Base-by-base conservation (phyloP, 371 early-diverging fungal genomes). In the Rhizopus microsporus region DNA sequence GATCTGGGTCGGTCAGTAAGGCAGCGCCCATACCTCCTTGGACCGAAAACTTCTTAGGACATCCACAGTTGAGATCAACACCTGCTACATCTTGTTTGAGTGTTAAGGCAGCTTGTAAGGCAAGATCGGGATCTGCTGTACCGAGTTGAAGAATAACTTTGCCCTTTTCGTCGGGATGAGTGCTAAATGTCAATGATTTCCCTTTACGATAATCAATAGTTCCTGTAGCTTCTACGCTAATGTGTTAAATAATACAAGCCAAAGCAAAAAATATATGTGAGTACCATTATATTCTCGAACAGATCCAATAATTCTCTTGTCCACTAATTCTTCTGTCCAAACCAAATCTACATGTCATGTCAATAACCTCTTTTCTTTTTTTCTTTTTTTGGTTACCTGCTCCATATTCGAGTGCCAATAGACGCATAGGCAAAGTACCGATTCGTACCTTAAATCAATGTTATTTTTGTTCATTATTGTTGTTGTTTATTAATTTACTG, bases 1-100 rank as follows among this genome's bases (percentile, higher is more conserved):
- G 74, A 39, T 95, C 96, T 5, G 96, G 96, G 42, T 93, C 81
- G 3, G 85, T 71, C 54, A 98, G 71, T 42, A 98, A 74, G 7
- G 95, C 96, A 5, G 96, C 93, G 12, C 98, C 98, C 98, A 97
- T 97, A 8, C 95, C 94, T 16, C 89, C 94, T 44, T 87, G 85
- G n/a, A 96, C 67, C 3, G 96, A 95, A 62, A 98, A 98, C 59
- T 84, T 81, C 62, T 96, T 97, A 0, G 98, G 98, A 59, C 98
- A 98, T 5, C 98, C 98, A 71, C 98, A 98, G 75, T 98, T 98
- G 50, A 98, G 63, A 74, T 97, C 97, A 42, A 97, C 84, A 0
- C 88, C 96, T 16, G 90, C 76, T 1, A 93, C 93, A 74, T 97
- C 98, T 47, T 88, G 71, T 33, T 86, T 88, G 7, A 97, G 88